These are phyloP conservation scores for Entonaema liquescens DNA, from an alignment of 495 filamentous ascomycete genomes.

Conservation along the genomic window DNA sequence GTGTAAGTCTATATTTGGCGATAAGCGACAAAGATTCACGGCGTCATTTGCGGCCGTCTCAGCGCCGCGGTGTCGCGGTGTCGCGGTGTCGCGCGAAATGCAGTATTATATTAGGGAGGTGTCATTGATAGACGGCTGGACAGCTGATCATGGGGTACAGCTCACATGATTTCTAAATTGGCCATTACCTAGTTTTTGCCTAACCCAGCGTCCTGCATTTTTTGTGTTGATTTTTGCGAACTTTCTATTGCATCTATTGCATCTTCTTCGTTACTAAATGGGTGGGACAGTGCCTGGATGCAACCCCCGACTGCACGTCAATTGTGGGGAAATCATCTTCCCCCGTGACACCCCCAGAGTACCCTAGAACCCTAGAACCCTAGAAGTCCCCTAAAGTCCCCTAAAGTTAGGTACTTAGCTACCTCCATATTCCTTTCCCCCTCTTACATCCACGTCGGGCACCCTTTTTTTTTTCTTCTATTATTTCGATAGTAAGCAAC, in stretches of 20 bases:
- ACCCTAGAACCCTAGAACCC: neutral
- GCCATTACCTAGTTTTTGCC: slow-evolving; percentile 34
- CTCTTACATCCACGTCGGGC: slow-evolving; percentile 1
- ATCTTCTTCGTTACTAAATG: slow-evolving; percentile 12
- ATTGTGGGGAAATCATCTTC: slow-evolving; percentile 30
- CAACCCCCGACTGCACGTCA: slow-evolving; percentile 38
- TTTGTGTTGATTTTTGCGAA: slow-evolving; percentile 12
- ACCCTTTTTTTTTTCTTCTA: neutral
- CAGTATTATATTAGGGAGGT: slow-evolving; percentile 14
- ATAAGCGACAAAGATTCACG: neutral
- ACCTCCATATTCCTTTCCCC: neutral
- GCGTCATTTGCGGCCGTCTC: neutral
- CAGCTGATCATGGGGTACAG: slow-evolving; percentile 33
- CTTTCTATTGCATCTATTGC: slow-evolving; percentile 36
- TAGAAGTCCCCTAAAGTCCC: neutral
- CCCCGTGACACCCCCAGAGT: slow-evolving; percentile 31
- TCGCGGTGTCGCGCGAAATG: neutral
- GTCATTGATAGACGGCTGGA: slow-evolving; percentile 17
- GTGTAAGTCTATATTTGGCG: slow-evolving; percentile 25
- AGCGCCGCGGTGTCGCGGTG: neutral
- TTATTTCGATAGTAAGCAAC: neutral
- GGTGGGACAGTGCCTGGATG: slow-evolving; percentile 38
- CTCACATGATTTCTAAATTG: slow-evolving; percentile 37
- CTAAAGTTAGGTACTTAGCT: neutral
- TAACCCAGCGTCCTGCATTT: slow-evolving; percentile 39